phyloP scores from a whole-genome alignment of 1,284 basidiomycete genomes.

The Ustilago cynodontis region DNA sequence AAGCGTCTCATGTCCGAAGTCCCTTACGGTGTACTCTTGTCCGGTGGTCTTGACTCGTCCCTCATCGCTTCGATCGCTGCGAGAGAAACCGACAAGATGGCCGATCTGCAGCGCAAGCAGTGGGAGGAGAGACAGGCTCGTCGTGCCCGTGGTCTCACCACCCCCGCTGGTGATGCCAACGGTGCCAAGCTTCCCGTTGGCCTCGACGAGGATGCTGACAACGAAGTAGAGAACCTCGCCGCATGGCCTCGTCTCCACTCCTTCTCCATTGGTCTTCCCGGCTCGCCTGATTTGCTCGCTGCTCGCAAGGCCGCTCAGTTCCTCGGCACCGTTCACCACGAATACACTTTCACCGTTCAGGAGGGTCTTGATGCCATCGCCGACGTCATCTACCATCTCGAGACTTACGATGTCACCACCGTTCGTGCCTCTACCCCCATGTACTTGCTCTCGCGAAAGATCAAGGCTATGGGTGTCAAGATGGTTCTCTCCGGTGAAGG shows the following conservation, averaged over 20 bases:
- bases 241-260: slow-evolving; percentile 98
- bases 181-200: slow-evolving; percentile 70
- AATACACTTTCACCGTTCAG: slow-evolving; percentile 98
- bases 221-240: slow-evolving; percentile 71
- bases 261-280: slow-evolving; percentile 94
- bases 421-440: slow-evolving; percentile 97
- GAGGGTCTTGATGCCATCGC: slow-evolving; percentile 97
- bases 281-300: slow-evolving; percentile 94
- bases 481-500: slow-evolving; percentile 99
- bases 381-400: slow-evolving; percentile 97
- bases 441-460: slow-evolving; percentile 96
- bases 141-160: slow-evolving; percentile 55
- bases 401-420: slow-evolving; percentile 99
- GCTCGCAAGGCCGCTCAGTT: slow-evolving; percentile 93
- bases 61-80: slow-evolving; percentile 97
- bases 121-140: slow-evolving; percentile 73
- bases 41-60: slow-evolving; percentile 94
- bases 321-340: slow-evolving; percentile 95
- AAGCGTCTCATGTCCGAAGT: slow-evolving; percentile 99
- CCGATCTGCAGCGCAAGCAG: slow-evolving; percentile 72
- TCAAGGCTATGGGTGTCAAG: slow-evolving; percentile 99
- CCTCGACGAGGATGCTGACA: slow-evolving; percentile 67
- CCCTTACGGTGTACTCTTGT: slow-evolving; percentile 95
- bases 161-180: slow-evolving; percentile 62
- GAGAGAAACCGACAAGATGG: slow-evolving; percentile 90